A percentile compares a stretch with the other conserved stretches of the same genome.
phyloP scores from a whole-genome alignment of 768 basidiomycete species.

The Lactarius trivialis region DNA sequence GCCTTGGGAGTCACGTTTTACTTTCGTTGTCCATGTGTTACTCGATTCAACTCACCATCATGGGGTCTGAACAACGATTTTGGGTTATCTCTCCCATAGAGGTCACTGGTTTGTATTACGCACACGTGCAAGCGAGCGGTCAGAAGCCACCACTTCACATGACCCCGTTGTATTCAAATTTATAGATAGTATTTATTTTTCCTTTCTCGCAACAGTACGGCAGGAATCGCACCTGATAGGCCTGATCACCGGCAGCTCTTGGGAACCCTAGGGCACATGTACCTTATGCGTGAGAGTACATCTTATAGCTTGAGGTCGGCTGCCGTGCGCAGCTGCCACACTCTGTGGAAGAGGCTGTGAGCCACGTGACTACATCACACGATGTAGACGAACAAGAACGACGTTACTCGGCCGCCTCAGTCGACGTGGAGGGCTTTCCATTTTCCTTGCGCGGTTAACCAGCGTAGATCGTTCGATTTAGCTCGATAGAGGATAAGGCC shows the following conservation, averaged over 20 bases:
- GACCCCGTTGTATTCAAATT: not conserved
- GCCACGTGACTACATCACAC: no score
- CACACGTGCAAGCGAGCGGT: constrained; percentile 2
- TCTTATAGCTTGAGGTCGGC: not conserved
- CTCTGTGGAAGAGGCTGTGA: no score
- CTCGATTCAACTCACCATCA: not conserved
- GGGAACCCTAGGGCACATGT: not conserved
- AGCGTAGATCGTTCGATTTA: not conserved
- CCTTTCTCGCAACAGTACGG: not conserved
- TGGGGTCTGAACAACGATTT: constrained; percentile 4
- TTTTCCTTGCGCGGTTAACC: not conserved
- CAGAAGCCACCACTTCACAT: not conserved
- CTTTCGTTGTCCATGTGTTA: not conserved
- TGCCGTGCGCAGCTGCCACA: not conserved
- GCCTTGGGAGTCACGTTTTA: constrained; percentile 1
- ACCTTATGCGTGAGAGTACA: not conserved
- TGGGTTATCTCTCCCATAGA: constrained; percentile 15
- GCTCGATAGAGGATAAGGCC: not conserved
- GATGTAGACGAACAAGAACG: no score
- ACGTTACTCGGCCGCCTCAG: not conserved
- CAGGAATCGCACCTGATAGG: not conserved
- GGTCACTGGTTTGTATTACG: constrained; percentile 6
- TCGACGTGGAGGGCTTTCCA: not conserved
- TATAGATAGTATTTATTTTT: not conserved
- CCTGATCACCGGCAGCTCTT: not conserved